phyloP scores from a whole-genome alignment of 495 filamentous ascomycete species.

The Neurospora sublineolata region DNA sequence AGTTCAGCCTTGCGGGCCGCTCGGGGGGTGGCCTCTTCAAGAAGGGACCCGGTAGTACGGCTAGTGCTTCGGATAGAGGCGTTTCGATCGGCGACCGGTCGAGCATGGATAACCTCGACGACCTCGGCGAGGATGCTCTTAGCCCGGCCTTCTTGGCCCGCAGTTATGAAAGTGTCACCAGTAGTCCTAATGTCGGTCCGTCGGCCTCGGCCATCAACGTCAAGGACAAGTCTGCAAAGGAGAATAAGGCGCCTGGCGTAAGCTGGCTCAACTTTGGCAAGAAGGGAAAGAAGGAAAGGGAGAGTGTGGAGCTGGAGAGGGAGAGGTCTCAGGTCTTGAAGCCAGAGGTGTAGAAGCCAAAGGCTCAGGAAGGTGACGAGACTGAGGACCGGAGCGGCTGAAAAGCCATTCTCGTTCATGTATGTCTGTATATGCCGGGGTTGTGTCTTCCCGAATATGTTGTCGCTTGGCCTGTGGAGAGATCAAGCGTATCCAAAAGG shows the following conservation, averaged over 20 bases:
- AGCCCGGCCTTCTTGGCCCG: slow-evolving; percentile 18
- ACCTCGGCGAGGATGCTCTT: slow-evolving; percentile 26
- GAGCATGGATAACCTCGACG: slow-evolving; percentile 38
- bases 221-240: slow-evolving; percentile 15
- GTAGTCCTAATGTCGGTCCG: slow-evolving; percentile 28
- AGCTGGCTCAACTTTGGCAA: slow-evolving; percentile 37
- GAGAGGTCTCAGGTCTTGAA: slow-evolving; percentile 16
- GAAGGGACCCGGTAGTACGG: slow-evolving; percentile 42
- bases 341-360: slow-evolving; percentile 9
- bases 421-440: background rate
- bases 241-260: slow-evolving; percentile 21
- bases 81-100: slow-evolving; percentile 27
- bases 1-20: slow-evolving; percentile 59
- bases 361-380: slow-evolving; percentile 1
- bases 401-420: background rate
- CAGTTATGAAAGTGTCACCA: slow-evolving; percentile 34
- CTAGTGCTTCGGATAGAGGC: slow-evolving; percentile 36
- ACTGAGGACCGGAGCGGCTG: background rate
- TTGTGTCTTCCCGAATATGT: background rate
- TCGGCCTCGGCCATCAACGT: slow-evolving; percentile 11
- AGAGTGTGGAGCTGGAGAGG: slow-evolving; percentile 36
- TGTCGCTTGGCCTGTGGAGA: background rate
- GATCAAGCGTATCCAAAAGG: background rate
- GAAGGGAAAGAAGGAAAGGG: slow-evolving; percentile 39
- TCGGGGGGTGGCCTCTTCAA: slow-evolving; percentile 49